Conservation (phyloP, 495 filamentous ascomycete genomes). For the Penicillium manginii region DNA sequence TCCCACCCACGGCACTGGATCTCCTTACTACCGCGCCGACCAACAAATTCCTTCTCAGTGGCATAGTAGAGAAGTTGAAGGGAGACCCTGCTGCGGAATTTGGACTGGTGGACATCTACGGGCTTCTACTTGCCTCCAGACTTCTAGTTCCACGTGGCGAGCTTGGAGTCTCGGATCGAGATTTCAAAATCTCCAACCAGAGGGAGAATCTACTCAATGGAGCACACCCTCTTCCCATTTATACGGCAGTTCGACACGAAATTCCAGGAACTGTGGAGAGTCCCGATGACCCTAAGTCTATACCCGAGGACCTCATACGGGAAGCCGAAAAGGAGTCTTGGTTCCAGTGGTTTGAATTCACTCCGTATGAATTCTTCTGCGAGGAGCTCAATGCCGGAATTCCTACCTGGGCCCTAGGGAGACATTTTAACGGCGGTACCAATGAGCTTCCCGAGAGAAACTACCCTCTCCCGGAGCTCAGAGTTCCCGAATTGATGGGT, state of each 20-base stretch:
- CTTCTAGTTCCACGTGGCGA: slow-evolving; percentile 86
- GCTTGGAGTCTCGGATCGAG: slow-evolving; percentile 68
- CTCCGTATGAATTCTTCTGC: slow-evolving; percentile 94
- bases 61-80: slow-evolving; percentile 86
- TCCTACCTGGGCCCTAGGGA: slow-evolving; percentile 89
- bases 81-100: slow-evolving; percentile 80
- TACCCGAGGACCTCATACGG: slow-evolving; percentile 56
- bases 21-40: slow-evolving; percentile 81
- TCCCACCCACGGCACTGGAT: slow-evolving; percentile 78
- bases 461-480: slow-evolving; percentile 75
- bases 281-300: slow-evolving; percentile 29
- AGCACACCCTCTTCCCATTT: slow-evolving; percentile 86
- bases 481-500: slow-evolving; percentile 81
- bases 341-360: slow-evolving; percentile 99
- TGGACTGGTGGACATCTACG: slow-evolving; percentile 91
- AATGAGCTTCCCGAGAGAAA: slow-evolving; percentile 60
- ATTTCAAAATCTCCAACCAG: slow-evolving; percentile 91
- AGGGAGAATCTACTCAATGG: slow-evolving; percentile 71
- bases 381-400: slow-evolving; percentile 91
- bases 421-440: slow-evolving; percentile 73
- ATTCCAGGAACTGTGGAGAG: slow-evolving; percentile 68
- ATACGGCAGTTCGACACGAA: slow-evolving; percentile 92
- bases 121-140: slow-evolving; percentile 79
- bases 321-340: slow-evolving; percentile 75
- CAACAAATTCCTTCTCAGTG: slow-evolving; percentile 87